Percentiles rank a stretch among this genome's conserved stretches.
phyloP scores from a whole-genome alignment of 495 filamentous ascomycete species.

The Penicillium pancosmium region DNA sequence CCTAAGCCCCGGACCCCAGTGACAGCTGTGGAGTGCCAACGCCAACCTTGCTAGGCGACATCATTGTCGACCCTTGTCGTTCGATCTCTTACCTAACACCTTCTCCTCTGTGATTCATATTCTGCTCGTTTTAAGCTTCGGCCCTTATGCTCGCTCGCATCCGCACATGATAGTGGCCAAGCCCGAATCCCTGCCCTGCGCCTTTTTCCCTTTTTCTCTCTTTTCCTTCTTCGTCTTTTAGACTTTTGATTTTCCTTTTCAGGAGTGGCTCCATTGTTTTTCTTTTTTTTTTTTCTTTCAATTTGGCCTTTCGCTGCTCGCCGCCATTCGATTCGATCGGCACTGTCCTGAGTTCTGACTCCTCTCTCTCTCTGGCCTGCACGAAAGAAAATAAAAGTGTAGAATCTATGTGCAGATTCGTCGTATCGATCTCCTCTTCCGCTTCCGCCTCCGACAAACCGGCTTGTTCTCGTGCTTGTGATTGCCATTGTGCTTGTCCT shows the following conservation, averaged over 20 bases:
- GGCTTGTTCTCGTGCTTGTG: neutral
- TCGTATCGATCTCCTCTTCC: neutral
- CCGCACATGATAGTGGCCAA: constrained; percentile 14
- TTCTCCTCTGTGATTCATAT: constrained; percentile 11
- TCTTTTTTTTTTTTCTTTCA: neutral
- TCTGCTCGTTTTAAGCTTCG: constrained; percentile 18
- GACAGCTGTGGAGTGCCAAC: constrained; percentile 17
- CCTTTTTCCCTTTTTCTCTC: neutral
- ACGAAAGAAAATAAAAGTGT: neutral
- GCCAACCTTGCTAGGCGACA: constrained; percentile 1
- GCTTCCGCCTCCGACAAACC: neutral
- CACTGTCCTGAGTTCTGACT: no score
- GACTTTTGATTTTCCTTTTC: no score
- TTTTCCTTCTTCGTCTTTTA: neutral
- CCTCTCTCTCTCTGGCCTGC: neutral
- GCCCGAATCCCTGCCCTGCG: constrained; percentile 3
- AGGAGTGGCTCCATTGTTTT: neutral
- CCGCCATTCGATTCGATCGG: no score
- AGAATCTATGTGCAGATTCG: constrained; percentile 2
- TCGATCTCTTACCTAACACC: constrained; percentile 16
- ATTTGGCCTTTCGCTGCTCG: neutral
- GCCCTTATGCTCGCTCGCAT: constrained; percentile 6
- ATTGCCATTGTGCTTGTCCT: neutral
- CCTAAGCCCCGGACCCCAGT: constrained; percentile 8
- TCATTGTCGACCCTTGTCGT: constrained; percentile 1